These are phyloP conservation scores for Serendipita sp. DNA, from an alignment of 1,284 basidiomycete species.

Conservation along the genomic window DNA sequence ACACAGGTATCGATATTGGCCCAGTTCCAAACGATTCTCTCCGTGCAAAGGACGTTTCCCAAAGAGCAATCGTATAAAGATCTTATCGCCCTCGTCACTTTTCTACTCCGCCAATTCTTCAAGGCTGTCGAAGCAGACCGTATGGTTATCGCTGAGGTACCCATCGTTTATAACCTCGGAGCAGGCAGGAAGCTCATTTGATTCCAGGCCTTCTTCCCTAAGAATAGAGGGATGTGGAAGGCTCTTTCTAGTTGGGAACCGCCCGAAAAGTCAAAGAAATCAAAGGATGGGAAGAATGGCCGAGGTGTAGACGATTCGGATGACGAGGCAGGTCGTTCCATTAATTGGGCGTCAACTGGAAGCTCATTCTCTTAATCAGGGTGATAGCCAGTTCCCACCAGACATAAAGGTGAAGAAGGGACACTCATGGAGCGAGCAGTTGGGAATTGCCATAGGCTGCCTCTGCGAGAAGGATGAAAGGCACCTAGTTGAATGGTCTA, in stretches of 20 bases:
- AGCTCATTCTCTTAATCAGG: neutral
- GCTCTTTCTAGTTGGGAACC: conserved; percentile 67
- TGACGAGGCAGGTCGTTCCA: conserved; percentile 18
- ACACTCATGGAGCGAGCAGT: conserved; percentile 77
- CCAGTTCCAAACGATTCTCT: conserved; percentile 71
- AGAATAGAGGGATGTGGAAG: conserved; percentile 77
- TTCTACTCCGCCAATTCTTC: conserved; percentile 81
- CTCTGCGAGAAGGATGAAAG: conserved; percentile 53
- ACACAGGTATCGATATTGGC: conserved; percentile 68
- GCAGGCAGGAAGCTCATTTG: neutral
- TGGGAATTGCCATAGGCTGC: conserved; percentile 70
- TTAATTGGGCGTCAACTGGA: conserved; percentile 6
- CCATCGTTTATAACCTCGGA: conserved; percentile 10
- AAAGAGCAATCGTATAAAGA: conserved; percentile 70
- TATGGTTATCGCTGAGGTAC: conserved; percentile 71
- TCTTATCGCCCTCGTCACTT: conserved; percentile 68
- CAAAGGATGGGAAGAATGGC: conserved; percentile 24
- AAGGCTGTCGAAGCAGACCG: conserved; percentile 69
- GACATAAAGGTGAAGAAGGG: conserved; percentile 80
- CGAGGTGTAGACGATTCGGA: neutral
- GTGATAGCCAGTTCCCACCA: conserved; percentile 28
- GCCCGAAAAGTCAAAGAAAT: conserved; percentile 38
- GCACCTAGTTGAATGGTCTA: conserved; percentile 63
- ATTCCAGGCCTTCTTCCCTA: conserved; percentile 70
- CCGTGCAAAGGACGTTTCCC: conserved; percentile 61